Percentiles rank a stretch among this genome's conserved stretches.
phyloP scores from a whole-genome alignment of 2,329 filamentous ascomycete genomes.

The Cadophora sp. region DNA sequence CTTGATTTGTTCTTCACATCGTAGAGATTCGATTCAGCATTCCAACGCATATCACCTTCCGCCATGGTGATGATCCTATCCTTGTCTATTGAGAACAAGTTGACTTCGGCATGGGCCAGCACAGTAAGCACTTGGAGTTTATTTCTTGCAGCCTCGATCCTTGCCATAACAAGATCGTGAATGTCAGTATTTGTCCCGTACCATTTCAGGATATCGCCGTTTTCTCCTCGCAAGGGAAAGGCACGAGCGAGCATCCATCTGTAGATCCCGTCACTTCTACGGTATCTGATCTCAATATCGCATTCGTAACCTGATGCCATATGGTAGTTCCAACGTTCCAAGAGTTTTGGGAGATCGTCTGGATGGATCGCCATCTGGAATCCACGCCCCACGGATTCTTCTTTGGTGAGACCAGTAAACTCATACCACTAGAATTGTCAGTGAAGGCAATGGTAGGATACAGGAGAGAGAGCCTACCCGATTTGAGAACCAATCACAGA shows the following conservation, averaged over 20 bases:
- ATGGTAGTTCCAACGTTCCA: slow-evolving; percentile 26
- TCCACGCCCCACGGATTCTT: slow-evolving; percentile 28
- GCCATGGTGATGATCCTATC: slow-evolving; percentile 33
- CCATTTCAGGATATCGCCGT: slow-evolving; percentile 37
- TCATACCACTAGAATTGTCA: slow-evolving; percentile 37
- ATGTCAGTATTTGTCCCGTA: slow-evolving; percentile 41
- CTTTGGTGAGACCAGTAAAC: slow-evolving; percentile 36
- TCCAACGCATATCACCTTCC: slow-evolving; percentile 35
- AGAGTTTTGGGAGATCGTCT: slow-evolving; percentile 29
- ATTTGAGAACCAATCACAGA: slow-evolving; percentile 36
- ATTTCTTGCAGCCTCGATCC: slow-evolving; percentile 37
- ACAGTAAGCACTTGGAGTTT: slow-evolving; percentile 38
- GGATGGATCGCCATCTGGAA: slow-evolving; percentile 32
- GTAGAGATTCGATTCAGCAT: background rate
- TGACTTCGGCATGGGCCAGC: slow-evolving; percentile 39
- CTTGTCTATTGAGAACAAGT: slow-evolving; percentile 35
- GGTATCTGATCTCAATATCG: slow-evolving; percentile 36
- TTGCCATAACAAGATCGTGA: slow-evolving; percentile 36
- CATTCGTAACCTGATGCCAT: slow-evolving; percentile 20
- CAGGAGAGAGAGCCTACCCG: slow-evolving; percentile 26
- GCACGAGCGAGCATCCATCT: slow-evolving; percentile 40
- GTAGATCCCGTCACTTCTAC: slow-evolving; percentile 36
- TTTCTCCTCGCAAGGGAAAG: slow-evolving; percentile 25
- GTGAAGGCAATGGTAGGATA: background rate
- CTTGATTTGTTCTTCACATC: slow-evolving; percentile 24